Evolutionary conservation across 2,329 filamentous ascomycete genomes (phyloP).

Genomic region (Colletotrichum theobromicola): DNA sequence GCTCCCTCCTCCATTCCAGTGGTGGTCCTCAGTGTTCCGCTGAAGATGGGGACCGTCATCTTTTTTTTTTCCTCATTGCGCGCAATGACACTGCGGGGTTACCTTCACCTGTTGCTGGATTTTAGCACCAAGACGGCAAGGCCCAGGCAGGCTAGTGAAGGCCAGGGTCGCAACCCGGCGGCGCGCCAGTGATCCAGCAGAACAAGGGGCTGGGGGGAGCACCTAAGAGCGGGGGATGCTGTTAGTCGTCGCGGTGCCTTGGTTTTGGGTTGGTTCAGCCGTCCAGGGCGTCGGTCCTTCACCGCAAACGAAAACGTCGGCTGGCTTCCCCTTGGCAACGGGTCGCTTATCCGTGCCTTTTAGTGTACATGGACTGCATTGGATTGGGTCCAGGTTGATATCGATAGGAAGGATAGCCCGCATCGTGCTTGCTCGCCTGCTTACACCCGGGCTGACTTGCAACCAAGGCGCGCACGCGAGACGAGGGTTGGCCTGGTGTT

Average conservation of each 20-base stretch:
- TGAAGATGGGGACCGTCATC: slow-evolving; percentile 16
- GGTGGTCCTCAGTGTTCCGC: slow-evolving; percentile 12
- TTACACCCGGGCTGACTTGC: not conserved
- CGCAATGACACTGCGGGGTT: slow-evolving; percentile 13
- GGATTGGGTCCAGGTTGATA: not conserved
- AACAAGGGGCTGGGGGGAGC: slow-evolving; percentile 4
- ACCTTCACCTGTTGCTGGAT: not conserved
- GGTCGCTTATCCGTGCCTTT: not conserved
- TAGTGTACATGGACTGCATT: too few species aligned
- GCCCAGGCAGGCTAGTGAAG: not conserved
- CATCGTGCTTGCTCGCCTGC: not conserved
- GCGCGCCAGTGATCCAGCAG: not conserved
- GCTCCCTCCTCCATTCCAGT: slow-evolving; percentile 10
- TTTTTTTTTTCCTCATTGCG: not conserved
- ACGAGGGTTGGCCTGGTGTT: not conserved
- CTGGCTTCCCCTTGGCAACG: not conserved
- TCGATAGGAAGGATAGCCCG: not conserved
- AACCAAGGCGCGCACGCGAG: not conserved
- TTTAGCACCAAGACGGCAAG: not conserved
- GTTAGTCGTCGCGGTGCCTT: not conserved
- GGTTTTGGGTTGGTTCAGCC: not conserved
- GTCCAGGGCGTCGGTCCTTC: not conserved
- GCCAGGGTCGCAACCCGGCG: slow-evolving; percentile 18
- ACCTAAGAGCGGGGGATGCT: not conserved
- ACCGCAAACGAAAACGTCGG: slow-evolving; percentile 3